Evolutionary conservation across 257 asterid genomes (phyloP), one percentile per base, ranked within the genome.

Genomic region (Phtheirospermum japonicum): DNA sequence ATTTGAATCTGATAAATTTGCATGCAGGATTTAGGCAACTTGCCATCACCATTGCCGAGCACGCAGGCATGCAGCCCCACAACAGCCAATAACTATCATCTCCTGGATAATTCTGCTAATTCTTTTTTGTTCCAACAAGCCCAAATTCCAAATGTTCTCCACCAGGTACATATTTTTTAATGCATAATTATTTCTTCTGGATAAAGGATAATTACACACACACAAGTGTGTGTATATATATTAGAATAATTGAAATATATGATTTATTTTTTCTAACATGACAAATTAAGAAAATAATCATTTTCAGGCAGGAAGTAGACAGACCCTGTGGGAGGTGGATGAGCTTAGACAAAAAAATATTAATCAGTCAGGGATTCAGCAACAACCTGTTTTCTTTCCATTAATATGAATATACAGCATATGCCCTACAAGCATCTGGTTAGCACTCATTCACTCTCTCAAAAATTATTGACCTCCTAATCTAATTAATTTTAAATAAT

Each of bases 311-410:
- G 89, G 63, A 63, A 75, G 77, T 69, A 84, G 86, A 80, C 85
- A 84, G 75, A 68, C 42, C 61, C 73, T 81, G 74, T 82, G 87
- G 93, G 89, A 75, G 65, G 83, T 74, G 74, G 93, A 82, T 57
- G 95, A 84, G 53, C 93, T 75, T 46, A 80, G 83, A 70, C 87
- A 81, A 55, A 85, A 68, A 5, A 16, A 48, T 14, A 48, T 2
- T 14, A 48, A 1, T 48, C 6, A 51, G 52, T 45, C 54, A 1
- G 54, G 54, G 75, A 62, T 58, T 58, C 76, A 76, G 60, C 87
- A 73, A 31, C 84, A 76, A 71, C 84, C 77, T 85, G 68, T 79
- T 82, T 69, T 73, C 88, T 36, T 79, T 79, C 79, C 84, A 83
- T 73, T 79, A 73, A 79, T 78, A 70, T 62, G 42, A 39, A 28